Conservation (phyloP, 139 green algal species). For the Zygnema cylindricum region DNA sequence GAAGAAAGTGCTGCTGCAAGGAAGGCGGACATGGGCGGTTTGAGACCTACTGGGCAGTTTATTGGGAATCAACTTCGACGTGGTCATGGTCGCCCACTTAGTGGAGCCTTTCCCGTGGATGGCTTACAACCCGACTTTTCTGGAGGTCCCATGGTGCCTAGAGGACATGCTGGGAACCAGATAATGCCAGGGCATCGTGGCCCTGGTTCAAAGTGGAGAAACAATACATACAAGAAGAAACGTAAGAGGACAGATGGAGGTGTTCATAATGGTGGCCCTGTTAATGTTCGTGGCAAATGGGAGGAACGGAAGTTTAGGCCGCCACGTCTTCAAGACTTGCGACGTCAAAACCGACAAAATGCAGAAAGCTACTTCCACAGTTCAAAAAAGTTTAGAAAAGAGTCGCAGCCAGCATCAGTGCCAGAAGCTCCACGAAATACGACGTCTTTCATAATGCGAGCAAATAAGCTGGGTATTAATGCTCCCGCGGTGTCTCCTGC, state of each 20-base stretch:
- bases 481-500: constrained; percentile 7
- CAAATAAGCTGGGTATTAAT: constrained; percentile 14
- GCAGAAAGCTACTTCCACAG: constrained; percentile 21
- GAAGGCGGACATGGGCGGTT: not conserved
- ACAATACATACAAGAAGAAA: not conserved
- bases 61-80: not conserved
- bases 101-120: not conserved
- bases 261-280: not conserved
- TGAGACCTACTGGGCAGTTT: not conserved
- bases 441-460: constrained; percentile 45
- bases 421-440: constrained; percentile 36
- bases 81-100: not conserved
- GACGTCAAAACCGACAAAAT: constrained; percentile 1
- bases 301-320: constrained; percentile 22
- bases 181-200: not conserved
- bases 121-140: not conserved
- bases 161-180: not conserved
- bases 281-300: not conserved
- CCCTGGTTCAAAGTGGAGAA: not conserved
- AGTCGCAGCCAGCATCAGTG: not conserved
- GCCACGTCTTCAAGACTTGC: constrained; percentile 30
- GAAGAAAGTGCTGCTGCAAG: not conserved
- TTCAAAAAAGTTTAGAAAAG: not conserved
- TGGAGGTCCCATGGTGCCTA: too few relatives aligned
- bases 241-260: not conserved